These are phyloP conservation scores for Limonium bicolor DNA, from an alignment of 148 eudicot species.

Conservation along the genomic window DNA sequence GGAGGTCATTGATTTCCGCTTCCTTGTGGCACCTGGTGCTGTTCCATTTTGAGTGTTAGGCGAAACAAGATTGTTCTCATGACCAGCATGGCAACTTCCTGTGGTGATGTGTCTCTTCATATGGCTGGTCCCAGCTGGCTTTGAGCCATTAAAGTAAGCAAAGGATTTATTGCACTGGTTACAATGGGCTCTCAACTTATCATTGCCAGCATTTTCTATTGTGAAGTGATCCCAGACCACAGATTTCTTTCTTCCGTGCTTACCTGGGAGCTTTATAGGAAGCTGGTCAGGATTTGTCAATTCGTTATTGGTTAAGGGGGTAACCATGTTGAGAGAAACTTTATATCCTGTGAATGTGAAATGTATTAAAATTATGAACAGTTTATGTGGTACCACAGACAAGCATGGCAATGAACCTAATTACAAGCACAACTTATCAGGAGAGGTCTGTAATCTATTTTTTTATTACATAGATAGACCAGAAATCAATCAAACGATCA, in stretches of 20 bases:
- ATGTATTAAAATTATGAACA: too few relatives aligned
- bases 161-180: conserved; percentile 72
- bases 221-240: conserved; percentile 82
- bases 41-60: conserved; percentile 13
- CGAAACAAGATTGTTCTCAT: conserved; percentile 12
- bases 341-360: too few relatives aligned
- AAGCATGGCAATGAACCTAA: too few relatives aligned
- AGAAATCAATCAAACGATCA: too few relatives aligned
- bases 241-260: conserved; percentile 60
- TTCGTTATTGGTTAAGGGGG: too few relatives aligned
- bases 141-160: conserved; percentile 64
- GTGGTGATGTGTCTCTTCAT: conserved; percentile 54
- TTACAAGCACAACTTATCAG: too few relatives aligned
- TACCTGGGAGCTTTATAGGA: too few relatives aligned
- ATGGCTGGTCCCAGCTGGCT: conserved; percentile 81
- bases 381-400: too few relatives aligned
- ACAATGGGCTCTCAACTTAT: conserved; percentile 49
- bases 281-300: too few relatives aligned
- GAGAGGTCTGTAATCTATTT: too few relatives aligned
- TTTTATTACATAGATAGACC: too few relatives aligned
- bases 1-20: conserved; percentile 35
- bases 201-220: conserved; percentile 28
- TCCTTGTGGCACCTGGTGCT: conserved; percentile 33
- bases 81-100: conserved; percentile 54
- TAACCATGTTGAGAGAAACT: too few relatives aligned